phyloP scores from a whole-genome alignment of 1,139 yeast species.

The Saccharomyces hybrid region DNA sequence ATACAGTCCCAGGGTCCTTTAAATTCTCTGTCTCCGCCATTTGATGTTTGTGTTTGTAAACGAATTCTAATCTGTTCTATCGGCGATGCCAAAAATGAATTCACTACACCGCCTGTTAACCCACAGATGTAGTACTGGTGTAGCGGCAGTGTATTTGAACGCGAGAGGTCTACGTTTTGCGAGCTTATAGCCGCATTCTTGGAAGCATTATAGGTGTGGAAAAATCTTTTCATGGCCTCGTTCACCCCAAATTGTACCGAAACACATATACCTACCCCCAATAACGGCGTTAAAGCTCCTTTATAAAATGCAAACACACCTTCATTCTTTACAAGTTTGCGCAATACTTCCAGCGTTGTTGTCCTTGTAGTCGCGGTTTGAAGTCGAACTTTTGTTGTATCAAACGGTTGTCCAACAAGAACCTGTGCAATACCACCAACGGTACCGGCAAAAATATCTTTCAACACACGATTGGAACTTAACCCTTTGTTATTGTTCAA shows the following conservation, averaged over 20 bases:
- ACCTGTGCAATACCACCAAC: conserved; percentile 90
- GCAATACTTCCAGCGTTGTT: conserved; percentile 65
- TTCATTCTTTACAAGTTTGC: conserved; percentile 60
- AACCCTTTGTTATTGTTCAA: neutral
- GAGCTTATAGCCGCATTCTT: conserved; percentile 7
- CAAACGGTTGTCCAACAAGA: conserved; percentile 85
- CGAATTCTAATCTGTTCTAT: conserved; percentile 90
- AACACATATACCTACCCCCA: conserved; percentile 92
- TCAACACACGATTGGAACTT: conserved; percentile 12
- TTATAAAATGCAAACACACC: conserved; percentile 80
- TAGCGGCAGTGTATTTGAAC: conserved; percentile 35
- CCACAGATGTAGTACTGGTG: conserved; percentile 73
- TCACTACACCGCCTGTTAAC: conserved; percentile 82
- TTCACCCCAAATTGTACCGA: conserved; percentile 86
- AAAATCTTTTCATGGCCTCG: conserved; percentile 79
- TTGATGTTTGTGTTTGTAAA: conserved; percentile 68
- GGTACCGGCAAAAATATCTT: conserved; percentile 76
- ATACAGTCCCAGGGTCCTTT: conserved; percentile 80
- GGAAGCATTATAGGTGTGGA: conserved; percentile 35
- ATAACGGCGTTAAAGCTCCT: conserved; percentile 78
- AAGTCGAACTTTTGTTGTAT: conserved; percentile 78
- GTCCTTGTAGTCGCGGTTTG: conserved; percentile 74
- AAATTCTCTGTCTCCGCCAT: conserved; percentile 39
- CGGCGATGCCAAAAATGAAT: conserved; percentile 81
- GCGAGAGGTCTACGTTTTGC: neutral